phyloP scores from a whole-genome alignment of 306 rosid genomes.

The Glycyrrhiza uralensis region DNA sequence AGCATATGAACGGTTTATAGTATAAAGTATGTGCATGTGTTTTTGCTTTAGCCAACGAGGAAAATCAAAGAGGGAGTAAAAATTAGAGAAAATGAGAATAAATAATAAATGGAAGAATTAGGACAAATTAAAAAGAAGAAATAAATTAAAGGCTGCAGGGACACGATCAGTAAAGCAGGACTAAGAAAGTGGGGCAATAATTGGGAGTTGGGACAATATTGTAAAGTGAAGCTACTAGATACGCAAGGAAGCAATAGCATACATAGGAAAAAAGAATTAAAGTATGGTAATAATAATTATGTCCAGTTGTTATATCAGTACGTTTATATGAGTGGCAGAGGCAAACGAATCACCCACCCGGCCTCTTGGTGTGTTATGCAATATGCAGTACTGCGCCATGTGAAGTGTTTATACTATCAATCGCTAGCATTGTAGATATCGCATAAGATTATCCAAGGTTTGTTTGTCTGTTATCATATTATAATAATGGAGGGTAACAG shows the following conservation, averaged over 20 bases:
- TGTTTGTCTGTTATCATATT: conserved; percentile 41
- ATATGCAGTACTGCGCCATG: conserved; percentile 44
- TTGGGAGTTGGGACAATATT: conserved; percentile 44
- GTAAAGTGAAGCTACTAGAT: conserved; percentile 31
- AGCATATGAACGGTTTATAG: not conserved
- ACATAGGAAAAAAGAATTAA: conserved; percentile 24
- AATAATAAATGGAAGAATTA: not conserved
- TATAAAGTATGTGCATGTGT: not conserved
- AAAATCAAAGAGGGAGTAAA: not conserved
- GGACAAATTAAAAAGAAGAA: too few species aligned
- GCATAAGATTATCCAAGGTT: conserved; percentile 27
- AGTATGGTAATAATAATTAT: conserved; percentile 42
- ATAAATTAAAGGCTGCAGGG: not conserved
- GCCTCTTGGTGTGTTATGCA: conserved; percentile 74
- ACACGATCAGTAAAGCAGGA: conserved; percentile 20
- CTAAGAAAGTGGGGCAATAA: conserved; percentile 34
- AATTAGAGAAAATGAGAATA: not conserved
- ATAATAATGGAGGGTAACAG: conserved; percentile 47
- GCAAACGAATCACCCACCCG: conserved; percentile 48
- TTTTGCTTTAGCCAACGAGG: not conserved
- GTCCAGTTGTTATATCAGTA: conserved; percentile 51
- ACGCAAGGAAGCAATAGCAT: conserved; percentile 44
- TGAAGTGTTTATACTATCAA: conserved; percentile 41
- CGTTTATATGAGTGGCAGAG: conserved; percentile 43
- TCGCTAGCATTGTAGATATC: conserved; percentile 12